Evolutionary conservation across 108 stramenopile species (phyloP).

Genomic region (Cyclotella baltica): DNA sequence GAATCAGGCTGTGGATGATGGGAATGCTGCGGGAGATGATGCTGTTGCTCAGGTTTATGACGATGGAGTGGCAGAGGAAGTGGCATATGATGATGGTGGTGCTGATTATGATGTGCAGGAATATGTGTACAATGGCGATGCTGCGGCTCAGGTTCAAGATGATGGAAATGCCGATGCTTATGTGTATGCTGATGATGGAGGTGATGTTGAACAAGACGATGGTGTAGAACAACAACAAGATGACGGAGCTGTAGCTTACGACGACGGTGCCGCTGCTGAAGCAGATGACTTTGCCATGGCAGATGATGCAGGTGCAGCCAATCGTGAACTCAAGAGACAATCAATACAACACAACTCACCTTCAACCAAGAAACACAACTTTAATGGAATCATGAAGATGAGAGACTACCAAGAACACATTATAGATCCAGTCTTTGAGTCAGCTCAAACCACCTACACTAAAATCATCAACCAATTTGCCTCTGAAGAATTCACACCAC

Average conservation of each 20-base stretch:
- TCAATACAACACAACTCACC: slow-evolving; percentile 1
- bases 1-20: slow-evolving; percentile 11
- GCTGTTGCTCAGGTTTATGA: slow-evolving; percentile 12
- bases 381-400: slow-evolving; percentile 78
- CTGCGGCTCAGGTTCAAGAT: slow-evolving; percentile 26
- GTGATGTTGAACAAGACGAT: not conserved
- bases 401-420: slow-evolving; percentile 71
- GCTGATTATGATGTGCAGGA: slow-evolving; percentile 35
- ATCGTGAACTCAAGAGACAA: slow-evolving; percentile 9
- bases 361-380: slow-evolving; percentile 35
- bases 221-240: slow-evolving; percentile 17
- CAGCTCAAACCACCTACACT: slow-evolving; percentile 58
- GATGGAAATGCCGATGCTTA: slow-evolving; percentile 16
- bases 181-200: slow-evolving; percentile 11
- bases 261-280: slow-evolving; percentile 8
- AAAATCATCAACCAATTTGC: slow-evolving; percentile 41
- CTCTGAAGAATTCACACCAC: slow-evolving; percentile 20
- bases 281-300: slow-evolving; percentile 35
- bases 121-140: slow-evolving; percentile 24
- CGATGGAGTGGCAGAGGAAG: no score
- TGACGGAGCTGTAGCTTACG: slow-evolving; percentile 28
- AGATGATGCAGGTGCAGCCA: slow-evolving; percentile 34
- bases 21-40: slow-evolving; percentile 5
- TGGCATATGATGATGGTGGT: slow-evolving; percentile 13
- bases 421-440: slow-evolving; percentile 66